A percentile compares a stretch with the other conserved stretches of the same genome.
Evolutionary conservation across 805 yeast genomes (phyloP).

Genomic region (Yarrowia osloensis): DNA sequence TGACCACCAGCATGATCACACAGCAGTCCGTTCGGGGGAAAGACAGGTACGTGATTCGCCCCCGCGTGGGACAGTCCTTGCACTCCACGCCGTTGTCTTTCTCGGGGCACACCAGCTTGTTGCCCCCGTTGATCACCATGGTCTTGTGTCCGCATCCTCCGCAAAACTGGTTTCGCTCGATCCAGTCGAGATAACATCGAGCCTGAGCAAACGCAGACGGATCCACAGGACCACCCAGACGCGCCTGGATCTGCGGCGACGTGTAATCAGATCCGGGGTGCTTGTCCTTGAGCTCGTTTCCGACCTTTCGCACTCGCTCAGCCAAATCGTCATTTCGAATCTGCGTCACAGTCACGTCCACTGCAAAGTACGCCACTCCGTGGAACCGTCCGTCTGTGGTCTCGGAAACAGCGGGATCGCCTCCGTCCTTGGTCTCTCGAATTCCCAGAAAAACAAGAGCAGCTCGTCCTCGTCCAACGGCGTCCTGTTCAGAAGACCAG

Average conservation of each 20-base stretch:
- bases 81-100: conserved; percentile 37
- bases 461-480: conserved; percentile 36
- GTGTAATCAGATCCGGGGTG: conserved; percentile 27
- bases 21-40: conserved; percentile 94
- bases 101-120: conserved; percentile 46
- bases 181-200: conserved; percentile 84
- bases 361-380: conserved; percentile 48
- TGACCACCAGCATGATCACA: conserved; percentile 76
- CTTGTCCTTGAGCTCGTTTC: conserved; percentile 23
- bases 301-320: conserved; percentile 33
- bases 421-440: conserved; percentile 38
- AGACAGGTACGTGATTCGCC: conserved; percentile 67
- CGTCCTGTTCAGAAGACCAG: conserved; percentile 45
- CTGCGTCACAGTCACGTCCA: conserved; percentile 39
- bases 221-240: conserved; percentile 45
- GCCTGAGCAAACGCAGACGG: conserved; percentile 79
- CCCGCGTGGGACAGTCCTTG: conserved; percentile 44
- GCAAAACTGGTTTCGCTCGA: conserved; percentile 69
- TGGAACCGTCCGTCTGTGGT: conserved; percentile 36
- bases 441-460: conserved; percentile 53
- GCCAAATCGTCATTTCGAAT: conserved; percentile 34
- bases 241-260: conserved; percentile 26
- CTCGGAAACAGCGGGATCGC: conserved; percentile 35
- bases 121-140: conserved; percentile 47
- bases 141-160: conserved; percentile 74